Evolutionary conservation across 495 filamentous ascomycete genomes (phyloP).

Genomic region (Xylaria palmicola): DNA sequence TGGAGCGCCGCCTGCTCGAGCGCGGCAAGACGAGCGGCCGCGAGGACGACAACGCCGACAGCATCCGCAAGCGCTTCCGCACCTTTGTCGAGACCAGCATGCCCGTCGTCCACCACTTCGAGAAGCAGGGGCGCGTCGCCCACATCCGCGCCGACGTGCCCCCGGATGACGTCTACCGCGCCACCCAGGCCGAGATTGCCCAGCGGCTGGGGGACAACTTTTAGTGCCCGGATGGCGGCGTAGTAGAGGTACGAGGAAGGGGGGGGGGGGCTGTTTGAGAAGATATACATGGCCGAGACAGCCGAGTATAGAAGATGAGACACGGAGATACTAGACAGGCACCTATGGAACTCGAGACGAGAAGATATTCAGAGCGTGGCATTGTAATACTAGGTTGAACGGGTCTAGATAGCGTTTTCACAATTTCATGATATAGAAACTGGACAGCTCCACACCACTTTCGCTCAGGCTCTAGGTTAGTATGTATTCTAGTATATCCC

Average conservation of each 20-base stretch:
- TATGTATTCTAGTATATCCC: slow-evolving; percentile 14
- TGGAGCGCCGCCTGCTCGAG: slow-evolving; percentile 79
- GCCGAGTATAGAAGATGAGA: slow-evolving; percentile 1
- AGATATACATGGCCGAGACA: neutral
- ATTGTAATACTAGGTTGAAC: slow-evolving; percentile 4
- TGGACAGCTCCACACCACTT: slow-evolving; percentile 6
- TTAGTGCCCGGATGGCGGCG: too few relatives aligned
- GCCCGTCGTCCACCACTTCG: slow-evolving; percentile 89
- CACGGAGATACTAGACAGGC: neutral
- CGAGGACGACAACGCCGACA: slow-evolving; percentile 90
- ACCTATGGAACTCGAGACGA: neutral
- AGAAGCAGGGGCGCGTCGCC: slow-evolving; percentile 73
- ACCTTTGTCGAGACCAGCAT: slow-evolving; percentile 94
- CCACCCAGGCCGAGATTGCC: slow-evolving; percentile 52
- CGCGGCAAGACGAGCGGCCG: slow-evolving; percentile 89
- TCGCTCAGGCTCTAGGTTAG: slow-evolving; percentile 3
- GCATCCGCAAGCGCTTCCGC: slow-evolving; percentile 91
- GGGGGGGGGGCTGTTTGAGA: neutral
- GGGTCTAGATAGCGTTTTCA: slow-evolving; percentile 13
- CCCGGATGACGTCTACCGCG: slow-evolving; percentile 72
- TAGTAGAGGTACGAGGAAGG: neutral
- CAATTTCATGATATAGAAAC: slow-evolving; percentile 2
- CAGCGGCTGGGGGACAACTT: slow-evolving; percentile 33
- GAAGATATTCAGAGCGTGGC: slow-evolving; percentile 3
- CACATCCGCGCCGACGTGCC: slow-evolving; percentile 65